These are phyloP conservation scores for Phaffia australis DNA, from an alignment of 768 basidiomycete genomes.

Conservation along the genomic window DNA sequence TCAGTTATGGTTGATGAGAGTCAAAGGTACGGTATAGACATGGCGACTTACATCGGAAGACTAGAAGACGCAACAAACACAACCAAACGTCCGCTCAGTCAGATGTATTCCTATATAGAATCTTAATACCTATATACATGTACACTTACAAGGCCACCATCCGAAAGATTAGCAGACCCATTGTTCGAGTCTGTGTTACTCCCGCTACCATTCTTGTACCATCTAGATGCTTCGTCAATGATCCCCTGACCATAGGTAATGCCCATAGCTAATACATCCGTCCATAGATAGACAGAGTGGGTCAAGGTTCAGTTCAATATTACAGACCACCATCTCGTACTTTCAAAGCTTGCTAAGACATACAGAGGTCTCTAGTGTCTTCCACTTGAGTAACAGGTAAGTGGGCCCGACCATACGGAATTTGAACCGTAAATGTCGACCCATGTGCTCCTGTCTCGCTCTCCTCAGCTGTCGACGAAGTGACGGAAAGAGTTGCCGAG, in stretches of 20 bases:
- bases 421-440: conserved; percentile 1
- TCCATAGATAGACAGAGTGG: too few species aligned
- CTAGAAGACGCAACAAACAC: background rate
- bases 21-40: too few species aligned
- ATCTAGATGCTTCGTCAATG: conserved; percentile 7
- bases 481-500: conserved; percentile 1
- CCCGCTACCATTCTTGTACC: conserved; percentile 1
- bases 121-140: too few species aligned
- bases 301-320: too few species aligned
- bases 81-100: background rate
- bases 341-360: background rate
- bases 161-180: too few species aligned
- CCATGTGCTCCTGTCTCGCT: background rate
- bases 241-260: conserved; percentile 11
- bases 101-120: background rate
- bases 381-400: background rate
- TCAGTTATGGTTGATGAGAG: too few species aligned
- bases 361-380: background rate
- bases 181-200: too few species aligned
- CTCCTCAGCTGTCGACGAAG: background rate
- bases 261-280: background rate
- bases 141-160: too few species aligned
- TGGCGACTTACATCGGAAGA: background rate
- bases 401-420: conserved; percentile 9
- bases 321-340: too few species aligned